Base-by-base conservation (phyloP, 2,329 filamentous ascomycete species). In the Apiospora aurea region DNA sequence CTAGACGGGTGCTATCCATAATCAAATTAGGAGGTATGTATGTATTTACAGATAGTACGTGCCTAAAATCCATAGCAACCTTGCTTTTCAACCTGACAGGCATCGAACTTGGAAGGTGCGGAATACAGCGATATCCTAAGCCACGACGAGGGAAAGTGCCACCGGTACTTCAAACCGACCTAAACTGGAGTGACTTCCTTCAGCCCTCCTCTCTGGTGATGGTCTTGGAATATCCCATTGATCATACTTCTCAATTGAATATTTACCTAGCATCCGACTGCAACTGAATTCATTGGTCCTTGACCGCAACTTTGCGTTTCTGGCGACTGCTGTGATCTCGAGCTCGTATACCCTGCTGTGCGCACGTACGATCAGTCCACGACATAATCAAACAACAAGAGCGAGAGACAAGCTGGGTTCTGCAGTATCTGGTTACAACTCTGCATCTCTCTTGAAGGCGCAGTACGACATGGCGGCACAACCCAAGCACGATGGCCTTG, bases 391-490 rank as follows among this genome's bases (percentile, higher is more conserved):
- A 64, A 64, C 34, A 64, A 24, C 21, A 64, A 41, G 8, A 64
- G 34, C 26, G 29, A 14, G 29, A 57, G 26, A 53, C 47, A 13
- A n/a, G 41, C 57, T 64, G 57, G 57, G 41, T n/a, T 69, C 34
- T 53, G 47, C 68, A 57, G 68, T 43, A 43, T 51, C 47, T 51
- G 47, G 38, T 47, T 57, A 29, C 38, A 51, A 21, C n/a, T 69
- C 46, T 57, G 47, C 38, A 51, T 34, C 34, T 69, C 46, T 41
- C 68, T 16, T 18, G 18, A 26, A 69, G n/a, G 26, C 34, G 49
- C 43, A n/a, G 21, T 68, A 67, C 70, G 67, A 21, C 46, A 71
- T 71, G 70, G 70, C 61, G 41, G 57, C 44, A n/a, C 70, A 49
- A 26, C 26, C 46, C 57, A 68, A 14, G 7, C 34, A 38, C 53